Evolutionary conservation across 768 basidiomycete genomes (phyloP), one percentile per base, ranked within the genome.

Genomic region (Pleurotus platypus): DNA sequence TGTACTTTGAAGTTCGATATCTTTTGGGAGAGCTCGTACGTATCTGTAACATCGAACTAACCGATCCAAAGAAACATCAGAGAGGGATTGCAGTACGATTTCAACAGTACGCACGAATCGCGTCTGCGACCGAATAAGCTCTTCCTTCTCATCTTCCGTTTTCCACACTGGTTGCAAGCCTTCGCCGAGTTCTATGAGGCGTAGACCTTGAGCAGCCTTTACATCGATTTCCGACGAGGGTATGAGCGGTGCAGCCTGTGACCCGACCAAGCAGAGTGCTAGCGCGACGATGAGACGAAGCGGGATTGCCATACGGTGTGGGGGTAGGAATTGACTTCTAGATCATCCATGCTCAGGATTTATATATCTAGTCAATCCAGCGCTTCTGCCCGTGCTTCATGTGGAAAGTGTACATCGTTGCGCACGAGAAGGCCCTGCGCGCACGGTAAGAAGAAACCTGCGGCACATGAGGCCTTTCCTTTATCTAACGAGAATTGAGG

Each of bases 41-140:
- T 61, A n/a, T 74, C 68, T 7, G 69, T 71, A 13, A 72, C 64
- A 38, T 72, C 71, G 55, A 72, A 69, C 70, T 72, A 58, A 15
- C 8, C 30, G 47, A 20, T 37, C 2, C 30, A 22, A n/a, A 46
- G 30, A 13, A 40, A 5, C 42, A 16, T 30, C 24, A 16, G 18
- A 24, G 13, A 18, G 13, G 39, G 54, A 11, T 30, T 35, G 30
- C 0, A 5, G 9, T 22, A 4, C 8, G 12, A 16, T 2, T 35
- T 35, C 30, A 42, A 38, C 13, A 6, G 4, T 35, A 66, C 68
- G 55, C 54, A 72, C 65, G 51, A 72, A 72, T 46, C 60, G 56
- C n/a, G 60, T 46, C 30, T 62, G 49, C 16, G 61, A 57, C 24
- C 61, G 57, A 43, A 67, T 67, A 38, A 70, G 62, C 7, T 66